Base-by-base conservation (phyloP, 2,329 filamentous ascomycete genomes). In the Alternaria panax region DNA sequence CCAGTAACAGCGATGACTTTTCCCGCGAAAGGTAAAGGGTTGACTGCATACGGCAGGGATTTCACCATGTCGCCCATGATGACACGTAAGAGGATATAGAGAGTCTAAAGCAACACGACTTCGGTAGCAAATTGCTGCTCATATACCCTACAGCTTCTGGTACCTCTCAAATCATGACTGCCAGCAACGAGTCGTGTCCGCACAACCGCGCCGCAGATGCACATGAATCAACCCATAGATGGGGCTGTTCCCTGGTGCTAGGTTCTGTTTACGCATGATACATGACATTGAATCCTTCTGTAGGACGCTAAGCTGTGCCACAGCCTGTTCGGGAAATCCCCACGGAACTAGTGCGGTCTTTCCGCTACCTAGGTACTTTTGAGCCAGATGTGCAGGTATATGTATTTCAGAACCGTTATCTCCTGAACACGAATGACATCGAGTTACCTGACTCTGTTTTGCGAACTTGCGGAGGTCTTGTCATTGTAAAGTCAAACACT, bases 1-100 rank as follows among this genome's bases (percentile, higher is more conserved):
- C 52, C 52, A 30, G 52, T 54, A 14, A 54, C 34, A n/a, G 42
- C 52, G n/a, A 54, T 54, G 1, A 48, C 42, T 6, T 30, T 54
- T n/a, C 42, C 52, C 7, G 25, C 27, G 5, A 54, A 54, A 30
- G 52, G 52, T 4, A 54, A 43, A 24, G 30, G 14, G 12, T 54
- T 54, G 42, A 54, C 52, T 20, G 52, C 52, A 40, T 54, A 48
- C 7, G 52, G 52, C 30, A 48, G 42, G 3, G 52, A 4, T 14
- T 45, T 34, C 14, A 18, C 16, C 14, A 30, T 54, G 24, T 40
- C 25, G 11, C 32, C 18, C 24, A 28, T 48, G 34, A 11, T 16
- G 30, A 40, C 18, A 30, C 7, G 28, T 4, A 7, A 47, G 2
- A 41, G 6, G 12, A 28, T 4, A 25, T 30, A 24, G 7, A 27